phyloP scores from a whole-genome alignment of 495 filamentous ascomycete genomes.

The Neurospora sp. region DNA sequence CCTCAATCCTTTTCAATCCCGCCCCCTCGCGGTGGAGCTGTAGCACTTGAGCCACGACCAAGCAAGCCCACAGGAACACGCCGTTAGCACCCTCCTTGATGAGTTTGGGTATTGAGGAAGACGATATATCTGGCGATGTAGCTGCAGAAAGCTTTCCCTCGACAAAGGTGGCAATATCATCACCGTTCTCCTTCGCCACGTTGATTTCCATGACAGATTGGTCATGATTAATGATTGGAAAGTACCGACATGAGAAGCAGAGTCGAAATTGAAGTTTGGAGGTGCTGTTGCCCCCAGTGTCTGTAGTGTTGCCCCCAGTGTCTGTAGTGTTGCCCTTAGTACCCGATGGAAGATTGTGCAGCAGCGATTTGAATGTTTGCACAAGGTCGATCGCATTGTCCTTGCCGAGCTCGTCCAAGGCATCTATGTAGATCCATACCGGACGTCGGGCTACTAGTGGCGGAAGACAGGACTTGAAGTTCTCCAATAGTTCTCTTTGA shows the following conservation, averaged over 20 bases:
- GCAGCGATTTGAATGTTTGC: constrained; percentile 5
- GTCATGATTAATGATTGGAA: constrained; percentile 18
- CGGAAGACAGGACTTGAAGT: constrained; percentile 3
- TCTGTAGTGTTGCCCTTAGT: no score
- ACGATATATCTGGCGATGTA: neutral
- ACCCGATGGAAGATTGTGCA: no score
- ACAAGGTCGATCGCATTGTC: constrained; percentile 14
- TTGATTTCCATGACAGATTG: constrained; percentile 10
- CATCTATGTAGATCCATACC: constrained; percentile 22
- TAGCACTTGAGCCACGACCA: constrained; percentile 17
- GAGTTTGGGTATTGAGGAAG: constrained; percentile 7
- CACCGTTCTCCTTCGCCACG: constrained; percentile 17
- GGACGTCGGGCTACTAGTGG: constrained; percentile 1
- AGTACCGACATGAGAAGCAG: constrained; percentile 31
- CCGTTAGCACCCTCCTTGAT: constrained; percentile 20
- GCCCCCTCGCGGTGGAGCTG: constrained; percentile 9
- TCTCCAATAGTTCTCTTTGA: constrained; percentile 6
- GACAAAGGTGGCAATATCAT: constrained; percentile 24
- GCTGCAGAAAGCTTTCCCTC: neutral
- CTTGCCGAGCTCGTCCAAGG: constrained; percentile 26
- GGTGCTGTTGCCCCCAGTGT: no score
- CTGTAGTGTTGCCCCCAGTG: no score
- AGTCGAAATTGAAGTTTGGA: constrained; percentile 10
- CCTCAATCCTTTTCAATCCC: constrained; percentile 3
- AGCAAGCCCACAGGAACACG: constrained; percentile 25